Evolutionary conservation across 768 basidiomycete genomes (phyloP).

Genomic region (Lactifluus subvellereus): DNA sequence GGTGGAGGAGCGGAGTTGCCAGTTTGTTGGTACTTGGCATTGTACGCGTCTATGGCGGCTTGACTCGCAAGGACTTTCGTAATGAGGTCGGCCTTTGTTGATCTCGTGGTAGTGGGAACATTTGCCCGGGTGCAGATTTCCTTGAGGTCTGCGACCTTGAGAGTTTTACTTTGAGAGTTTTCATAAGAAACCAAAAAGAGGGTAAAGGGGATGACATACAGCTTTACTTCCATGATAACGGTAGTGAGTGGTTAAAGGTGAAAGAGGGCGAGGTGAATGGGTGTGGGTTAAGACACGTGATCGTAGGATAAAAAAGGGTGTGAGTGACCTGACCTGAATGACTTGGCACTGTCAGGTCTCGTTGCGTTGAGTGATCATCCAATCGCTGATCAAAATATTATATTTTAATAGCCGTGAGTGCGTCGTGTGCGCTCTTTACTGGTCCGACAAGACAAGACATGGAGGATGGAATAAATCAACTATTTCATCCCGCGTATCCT

Average conservation of each 20-base stretch:
- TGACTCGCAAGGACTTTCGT: conserved; percentile 50
- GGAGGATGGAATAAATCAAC: conserved; percentile 52
- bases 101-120: conserved; percentile 46
- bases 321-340: no score
- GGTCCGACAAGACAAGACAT: conserved; percentile 4
- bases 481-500: conserved; percentile 55
- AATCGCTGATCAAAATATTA: no score
- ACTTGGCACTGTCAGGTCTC: no score
- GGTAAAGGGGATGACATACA: conserved; percentile 29
- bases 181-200: conserved; percentile 5
- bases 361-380: no score
- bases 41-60: conserved; percentile 47
- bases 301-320: not conserved
- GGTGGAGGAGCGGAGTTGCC: conserved; percentile 11
- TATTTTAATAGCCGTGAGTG: no score
- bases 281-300: conserved; percentile 2
- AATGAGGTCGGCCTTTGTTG: conserved; percentile 65
- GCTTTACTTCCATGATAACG: conserved; percentile 35
- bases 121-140: conserved; percentile 51
- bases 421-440: no score
- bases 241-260: conserved; percentile 3
- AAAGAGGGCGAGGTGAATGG: not conserved
- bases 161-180: conserved; percentile 41
- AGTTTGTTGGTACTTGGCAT: conserved; percentile 26
- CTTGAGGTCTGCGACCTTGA: conserved; percentile 69